Evolutionary conservation across 768 basidiomycete species (phyloP), one percentile per base, ranked within the genome.

Genomic region (Hypholoma sublateritium): DNA sequence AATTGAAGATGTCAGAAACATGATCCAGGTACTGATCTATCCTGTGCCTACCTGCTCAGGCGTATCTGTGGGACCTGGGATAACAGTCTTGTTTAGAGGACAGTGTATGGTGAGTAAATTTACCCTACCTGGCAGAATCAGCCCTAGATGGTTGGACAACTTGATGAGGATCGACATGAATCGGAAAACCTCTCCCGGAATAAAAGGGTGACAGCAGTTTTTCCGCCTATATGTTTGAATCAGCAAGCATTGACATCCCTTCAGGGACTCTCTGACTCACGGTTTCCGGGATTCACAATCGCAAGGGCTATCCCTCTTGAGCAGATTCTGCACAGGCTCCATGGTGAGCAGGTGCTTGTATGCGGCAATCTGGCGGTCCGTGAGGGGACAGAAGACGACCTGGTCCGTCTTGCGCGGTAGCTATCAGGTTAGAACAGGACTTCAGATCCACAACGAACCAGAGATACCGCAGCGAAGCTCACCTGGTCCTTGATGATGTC

Each of bases 351-450:
- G 77, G 5, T 80, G 78, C 61, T 84, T 88, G 70, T 97, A 96
- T 0, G 87, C 90, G 14, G 70, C 66, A 25, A 85, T 81, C 71
- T 97, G 95, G 35, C 73, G 77, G 0, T 74, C 56, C 0, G 90
- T 90, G 48, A 98, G 73, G 14, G 94, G 95, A 65, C 96, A 99
- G 65, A 98, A 96, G 5, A 97, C 93, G 13, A 98, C 90, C 65
- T 93, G 78, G 62, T 99, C 96, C 0, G 81, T 81, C 75, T 99
- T 99, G 59, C 79, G 78, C 1, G 96, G 96, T 2, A 98, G 78
- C 89, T 95, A 47, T 14, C 2, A 21, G n/a, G 14, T 32, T 7
- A 7, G 6, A 6, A 9, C 28, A 32, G 28, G 9, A 5, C 9
- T 5, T 32, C 6, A 32, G 28, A 6, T 32, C 9, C 28, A 55